Conservation (phyloP, 768 basidiomycete species). For the Tylopilus cervinicoccineus region DNA sequence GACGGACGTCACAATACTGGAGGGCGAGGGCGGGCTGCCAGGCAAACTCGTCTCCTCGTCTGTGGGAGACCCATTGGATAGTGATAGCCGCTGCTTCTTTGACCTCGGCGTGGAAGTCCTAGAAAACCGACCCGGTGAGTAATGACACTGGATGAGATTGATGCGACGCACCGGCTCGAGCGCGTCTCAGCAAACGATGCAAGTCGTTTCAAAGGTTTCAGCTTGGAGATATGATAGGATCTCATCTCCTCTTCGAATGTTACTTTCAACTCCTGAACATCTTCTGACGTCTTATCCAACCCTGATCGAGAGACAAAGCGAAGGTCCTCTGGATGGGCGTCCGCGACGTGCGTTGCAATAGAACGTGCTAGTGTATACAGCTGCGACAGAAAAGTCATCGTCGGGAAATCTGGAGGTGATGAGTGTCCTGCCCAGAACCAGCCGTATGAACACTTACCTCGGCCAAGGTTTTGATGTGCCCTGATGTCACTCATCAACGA, state of each 20-base stretch:
- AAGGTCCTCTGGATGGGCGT: conserved; percentile 4
- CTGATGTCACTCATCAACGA: conserved; percentile 22
- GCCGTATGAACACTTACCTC: conserved; percentile 15
- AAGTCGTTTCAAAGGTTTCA: conserved; percentile 45
- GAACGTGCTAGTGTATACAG: conserved; percentile 40
- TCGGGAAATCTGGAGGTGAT: conserved; percentile 28
- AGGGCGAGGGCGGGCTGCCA: conserved; percentile 33
- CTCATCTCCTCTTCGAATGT: conserved; percentile 37
- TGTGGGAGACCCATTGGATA: conserved; percentile 29
- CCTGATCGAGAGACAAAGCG: conserved; percentile 14
- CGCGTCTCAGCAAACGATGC: conserved; percentile 40
- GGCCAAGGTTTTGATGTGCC: conserved; percentile 24
- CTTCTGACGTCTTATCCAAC: conserved; percentile 28
- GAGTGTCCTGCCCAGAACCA: not conserved
- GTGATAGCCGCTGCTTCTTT: conserved; percentile 45
- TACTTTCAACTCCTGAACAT: conserved; percentile 31
- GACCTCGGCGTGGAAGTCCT: conserved; percentile 23
- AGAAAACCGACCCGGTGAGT: conserved; percentile 5
- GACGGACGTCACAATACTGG: conserved; percentile 44
- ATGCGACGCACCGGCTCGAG: conserved; percentile 35
- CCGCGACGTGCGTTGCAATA: conserved; percentile 22
- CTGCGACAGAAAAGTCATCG: conserved; percentile 46
- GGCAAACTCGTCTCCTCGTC: conserved; percentile 30
- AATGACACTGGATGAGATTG: not conserved
- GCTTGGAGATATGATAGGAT: conserved; percentile 36